Evolutionary conservation across 2,329 filamentous ascomycete species (phyloP), one percentile per base, ranked within the genome.

Genomic region (Geosmithia putterillii): DNA sequence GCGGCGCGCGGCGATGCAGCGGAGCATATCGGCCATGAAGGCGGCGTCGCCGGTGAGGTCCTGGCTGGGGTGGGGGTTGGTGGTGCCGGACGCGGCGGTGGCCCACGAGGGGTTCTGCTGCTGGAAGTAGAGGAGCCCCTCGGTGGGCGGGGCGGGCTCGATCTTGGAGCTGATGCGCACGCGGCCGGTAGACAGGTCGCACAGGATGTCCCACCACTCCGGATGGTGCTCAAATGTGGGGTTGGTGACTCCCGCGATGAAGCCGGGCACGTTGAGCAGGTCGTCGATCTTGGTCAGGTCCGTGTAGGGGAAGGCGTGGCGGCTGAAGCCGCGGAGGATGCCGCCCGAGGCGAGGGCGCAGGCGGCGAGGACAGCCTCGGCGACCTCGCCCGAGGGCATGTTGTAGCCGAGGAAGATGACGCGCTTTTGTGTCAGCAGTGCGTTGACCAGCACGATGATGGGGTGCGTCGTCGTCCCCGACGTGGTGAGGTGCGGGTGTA

Each of bases 231-330:
- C 88, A 59, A 98, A 98, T 0, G 88, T 90, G 6, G 92, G 92
- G 57, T 98, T 98, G 1, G 90, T 98, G 36, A 98, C 92, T 45
- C 92, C 92, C 3, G 92, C 92, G 53, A 98, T 95, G 62, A 98
- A 98, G 2, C 92, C 92, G 7, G 92, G 90, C 0, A 98, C 92
- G 54, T 94, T 90, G 40, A 98, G 73, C 10, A 98, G 74, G 58
- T 96, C 92, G 51, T 98, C 92, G 46, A 98, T 89, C 64, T 98
- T 98, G 50, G 88, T 95, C 38, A 98, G 72, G 65, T 98, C 92
- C 1, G 92, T 98, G 57, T 98, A 98, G 2, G 92, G 92, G 57
- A 98, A 98, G 1, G 92, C 92, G 63, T 96, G 87, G 17, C 92
- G 78, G 8, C 90, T 95, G 62, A 98, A 98, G 22, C 92, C 92